phyloP scores from a whole-genome alignment of 768 basidiomycete species.

The Suillus spraguei region DNA sequence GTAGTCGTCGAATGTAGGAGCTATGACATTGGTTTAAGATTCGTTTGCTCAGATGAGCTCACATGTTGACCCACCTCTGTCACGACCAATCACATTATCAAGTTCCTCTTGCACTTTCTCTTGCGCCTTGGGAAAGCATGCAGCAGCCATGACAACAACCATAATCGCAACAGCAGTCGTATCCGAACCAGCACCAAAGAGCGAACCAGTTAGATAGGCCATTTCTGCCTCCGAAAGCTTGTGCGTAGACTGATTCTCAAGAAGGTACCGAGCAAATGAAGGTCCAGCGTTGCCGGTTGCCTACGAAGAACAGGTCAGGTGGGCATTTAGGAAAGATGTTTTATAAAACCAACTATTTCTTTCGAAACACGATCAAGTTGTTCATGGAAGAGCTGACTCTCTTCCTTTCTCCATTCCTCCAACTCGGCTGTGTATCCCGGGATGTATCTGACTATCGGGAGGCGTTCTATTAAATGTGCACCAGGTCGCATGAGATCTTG shows the following conservation, averaged over 20 bases:
- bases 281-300: conserved; percentile 26
- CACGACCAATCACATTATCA: conserved; percentile 53
- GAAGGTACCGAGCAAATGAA: conserved; percentile 60
- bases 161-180: conserved; percentile 65
- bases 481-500: conserved; percentile 40
- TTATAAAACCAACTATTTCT: conserved; percentile 40
- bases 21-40: conserved; percentile 23
- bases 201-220: conserved; percentile 62
- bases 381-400: conserved; percentile 54
- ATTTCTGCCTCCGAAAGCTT: conserved; percentile 58
- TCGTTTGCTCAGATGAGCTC: background rate
- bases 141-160: conserved; percentile 58
- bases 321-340: background rate
- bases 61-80: conserved; percentile 25
- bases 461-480: conserved; percentile 36
- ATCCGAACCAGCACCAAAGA: conserved; percentile 70
- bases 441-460: conserved; percentile 45
- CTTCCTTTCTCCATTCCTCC: conserved; percentile 55
- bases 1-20: conserved; percentile 44
- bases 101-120: conserved; percentile 54
- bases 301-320: conserved; percentile 25
- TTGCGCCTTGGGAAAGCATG: conserved; percentile 56
- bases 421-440: conserved; percentile 66
- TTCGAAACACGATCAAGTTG: conserved; percentile 49
- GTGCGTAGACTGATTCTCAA: conserved; percentile 56